Percentiles rank a stretch among this genome's conserved stretches.
These are phyloP conservation scores for Lasiodiplodia gonubiensis DNA, from an alignment of 2,329 filamentous ascomycete genomes.

Conservation along the genomic window DNA sequence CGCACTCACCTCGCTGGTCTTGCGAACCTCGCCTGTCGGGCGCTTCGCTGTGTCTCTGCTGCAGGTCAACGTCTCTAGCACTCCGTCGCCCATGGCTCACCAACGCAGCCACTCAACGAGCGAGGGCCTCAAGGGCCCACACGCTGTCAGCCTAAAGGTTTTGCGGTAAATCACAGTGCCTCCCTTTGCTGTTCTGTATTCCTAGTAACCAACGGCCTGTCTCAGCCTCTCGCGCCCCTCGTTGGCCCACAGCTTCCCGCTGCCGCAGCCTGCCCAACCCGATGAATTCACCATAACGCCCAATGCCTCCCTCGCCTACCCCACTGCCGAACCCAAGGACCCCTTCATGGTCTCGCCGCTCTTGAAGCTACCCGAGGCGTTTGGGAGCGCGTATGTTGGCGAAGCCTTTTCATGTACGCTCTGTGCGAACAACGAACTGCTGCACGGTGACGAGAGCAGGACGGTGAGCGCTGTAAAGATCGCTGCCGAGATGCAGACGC, in stretches of 20 bases:
- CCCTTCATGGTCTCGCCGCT: slow-evolving; percentile 64
- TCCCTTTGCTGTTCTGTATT: background rate
- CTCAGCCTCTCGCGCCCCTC: slow-evolving; percentile 80
- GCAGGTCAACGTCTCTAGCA: background rate
- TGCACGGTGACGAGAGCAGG: slow-evolving; percentile 46
- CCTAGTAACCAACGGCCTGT: background rate
- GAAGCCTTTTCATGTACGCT: slow-evolving; percentile 94
- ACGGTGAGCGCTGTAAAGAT: slow-evolving; percentile 78
- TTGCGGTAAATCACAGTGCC: slow-evolving; percentile 71
- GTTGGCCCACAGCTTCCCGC: slow-evolving; percentile 72
- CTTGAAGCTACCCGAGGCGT: slow-evolving; percentile 85
- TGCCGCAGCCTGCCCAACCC: slow-evolving; percentile 56
- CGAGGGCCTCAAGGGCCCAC: slow-evolving; percentile 60
- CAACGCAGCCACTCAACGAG: slow-evolving; percentile 46
- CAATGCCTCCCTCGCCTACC: slow-evolving; percentile 77
- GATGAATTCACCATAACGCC: slow-evolving; percentile 58
- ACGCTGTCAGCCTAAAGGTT: slow-evolving; percentile 82
- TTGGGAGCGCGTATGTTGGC: slow-evolving; percentile 93
- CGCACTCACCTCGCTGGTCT: slow-evolving; percentile 2
- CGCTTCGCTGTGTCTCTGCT: background rate
- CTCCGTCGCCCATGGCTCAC: slow-evolving; percentile 42
- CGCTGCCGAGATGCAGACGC: slow-evolving; percentile 94
- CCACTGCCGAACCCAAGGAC: slow-evolving; percentile 55
- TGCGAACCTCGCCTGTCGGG: slow-evolving; percentile 6
- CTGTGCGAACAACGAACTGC: slow-evolving; percentile 88